Base-by-base conservation (phyloP, 495 filamentous ascomycete species). In the Pyronema omphalodes region DNA sequence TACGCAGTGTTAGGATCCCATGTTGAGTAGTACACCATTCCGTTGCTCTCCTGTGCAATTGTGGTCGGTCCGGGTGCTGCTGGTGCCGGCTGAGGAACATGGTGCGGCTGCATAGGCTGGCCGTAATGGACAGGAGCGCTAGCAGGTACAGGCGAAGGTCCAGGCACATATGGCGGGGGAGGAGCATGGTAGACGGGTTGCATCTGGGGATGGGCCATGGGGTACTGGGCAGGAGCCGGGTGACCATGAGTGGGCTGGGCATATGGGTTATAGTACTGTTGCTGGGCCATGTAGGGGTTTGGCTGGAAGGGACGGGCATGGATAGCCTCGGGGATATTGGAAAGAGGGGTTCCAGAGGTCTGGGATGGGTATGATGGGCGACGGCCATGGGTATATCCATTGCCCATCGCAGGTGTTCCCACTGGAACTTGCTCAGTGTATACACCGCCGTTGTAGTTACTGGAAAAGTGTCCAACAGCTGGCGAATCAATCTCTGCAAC, bases 401-500 rank as follows among this genome's bases (percentile, higher is more conserved):
- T 50, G 6, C 23, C 47, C 47, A 50, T 50, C 29, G 35, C 47
- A 34, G 77, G 61, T 37, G 63, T 54, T n/a, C 54, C 60, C 23
- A 62, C 51, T 7, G 58, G 64, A 23, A 60, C 52, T 36, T 64
- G 60, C 47, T 63, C 60, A 8, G 61, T 63, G 51, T 61, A 65
- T 54, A 65, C 47, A 40, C 50, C 55, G 12, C 62, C 62, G 33
- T 54, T 58, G 36, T 60, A 64, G 48, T 54, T 49, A 40, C 59
- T 56, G 50, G 83, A 78, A 58, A 84, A 80, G 1, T 75, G 71
- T 60, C 83, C 74, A 15, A 73, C 80, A 15, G 75, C 80, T 2
- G 93, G 88, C 18, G 81, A 86, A 66, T 96, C 91, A 57, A 99
- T 95, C 63, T 86, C 88, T 34, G 87, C 86, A 53, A 96, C 82